Conservation (phyloP, 257 asterid genomes). For the Capsicum rhomboideum region DNA sequence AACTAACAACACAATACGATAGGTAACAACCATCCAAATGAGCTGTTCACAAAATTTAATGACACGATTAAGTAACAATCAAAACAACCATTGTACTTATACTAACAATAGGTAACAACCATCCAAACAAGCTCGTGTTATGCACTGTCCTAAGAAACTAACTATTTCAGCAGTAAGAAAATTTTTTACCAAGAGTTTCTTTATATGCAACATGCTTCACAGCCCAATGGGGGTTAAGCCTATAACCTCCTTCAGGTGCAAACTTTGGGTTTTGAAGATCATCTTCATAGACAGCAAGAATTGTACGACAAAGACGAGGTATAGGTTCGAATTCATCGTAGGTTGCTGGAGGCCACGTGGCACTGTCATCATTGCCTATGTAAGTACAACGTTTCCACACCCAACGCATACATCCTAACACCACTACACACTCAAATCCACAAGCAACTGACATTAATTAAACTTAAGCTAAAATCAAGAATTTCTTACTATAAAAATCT, state of each 20-base stretch:
- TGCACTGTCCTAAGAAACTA: background rate
- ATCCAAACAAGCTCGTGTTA: background rate
- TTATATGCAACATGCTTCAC: conserved; percentile 37
- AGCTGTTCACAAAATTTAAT: too few species aligned
- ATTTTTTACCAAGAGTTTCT: background rate
- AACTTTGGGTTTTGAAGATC: conserved; percentile 55
- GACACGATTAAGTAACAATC: too few species aligned
- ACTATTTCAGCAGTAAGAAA: background rate
- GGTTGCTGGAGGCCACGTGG: conserved; percentile 73
- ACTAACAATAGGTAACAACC: too few species aligned
- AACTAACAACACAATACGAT: background rate
- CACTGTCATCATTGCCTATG: conserved; percentile 86
- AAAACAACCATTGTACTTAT: too few species aligned
- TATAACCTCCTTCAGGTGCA: conserved; percentile 55
- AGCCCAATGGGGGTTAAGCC: conserved; percentile 63
- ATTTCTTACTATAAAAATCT: background rate
- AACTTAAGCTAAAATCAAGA: background rate
- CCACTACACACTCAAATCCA: conserved; percentile 66
- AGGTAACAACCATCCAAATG: background rate
- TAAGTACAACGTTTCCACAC: conserved; percentile 98
- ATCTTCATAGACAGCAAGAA: conserved; percentile 80
- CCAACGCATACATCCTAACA: conserved; percentile 84
- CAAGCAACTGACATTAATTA: conserved; percentile 55
- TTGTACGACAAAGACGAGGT: conserved; percentile 74
- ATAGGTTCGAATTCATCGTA: conserved; percentile 65